Percentiles rank a stretch among this genome's conserved stretches.
phyloP scores from a whole-genome alignment of 108 stramenopile species.

The Pseudonitzschia multistriata region DNA sequence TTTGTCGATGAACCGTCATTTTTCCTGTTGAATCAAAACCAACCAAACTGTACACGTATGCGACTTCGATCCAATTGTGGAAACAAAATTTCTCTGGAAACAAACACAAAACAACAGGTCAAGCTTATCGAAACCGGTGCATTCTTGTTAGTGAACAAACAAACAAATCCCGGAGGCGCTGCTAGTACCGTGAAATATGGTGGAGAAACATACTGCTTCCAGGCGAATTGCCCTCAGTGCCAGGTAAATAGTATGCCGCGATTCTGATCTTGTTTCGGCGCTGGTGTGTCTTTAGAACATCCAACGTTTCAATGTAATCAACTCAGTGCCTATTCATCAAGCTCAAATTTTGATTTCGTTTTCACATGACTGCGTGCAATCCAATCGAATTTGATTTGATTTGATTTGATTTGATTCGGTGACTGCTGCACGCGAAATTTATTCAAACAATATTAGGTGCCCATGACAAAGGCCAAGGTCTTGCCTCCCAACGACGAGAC shows the following conservation, averaged over 20 bases:
- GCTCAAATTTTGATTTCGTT: not conserved
- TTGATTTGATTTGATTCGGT: not conserved
- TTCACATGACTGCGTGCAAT: not conserved
- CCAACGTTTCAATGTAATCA: no score
- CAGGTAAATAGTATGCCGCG: slow-evolving; percentile 17
- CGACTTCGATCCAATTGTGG: no score
- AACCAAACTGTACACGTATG: no score
- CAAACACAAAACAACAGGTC: slow-evolving; percentile 5
- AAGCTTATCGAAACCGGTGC: slow-evolving; percentile 53
- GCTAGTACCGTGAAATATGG: slow-evolving; percentile 65
- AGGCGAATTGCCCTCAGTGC: slow-evolving; percentile 57
- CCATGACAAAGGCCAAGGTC: slow-evolving; percentile 69
- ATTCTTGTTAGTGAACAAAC: slow-evolving; percentile 41
- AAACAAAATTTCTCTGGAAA: no score
- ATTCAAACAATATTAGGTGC: slow-evolving; percentile 31
- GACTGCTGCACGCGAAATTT: not conserved
- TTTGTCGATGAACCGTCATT: no score
- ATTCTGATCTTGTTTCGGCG: not conserved
- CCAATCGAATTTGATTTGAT: not conserved
- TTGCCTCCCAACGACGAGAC: slow-evolving; percentile 50
- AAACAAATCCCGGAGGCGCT: slow-evolving; percentile 77
- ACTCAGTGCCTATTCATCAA: no score
- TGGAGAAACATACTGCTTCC: slow-evolving; percentile 61
- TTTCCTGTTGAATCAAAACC: no score
- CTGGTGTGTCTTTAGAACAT: no score